Percentiles rank a stretch among this genome's conserved stretches.
Conservation (phyloP, 2,329 filamentous ascomycete species). For the Calonectria pseudoreteaudii region DNA sequence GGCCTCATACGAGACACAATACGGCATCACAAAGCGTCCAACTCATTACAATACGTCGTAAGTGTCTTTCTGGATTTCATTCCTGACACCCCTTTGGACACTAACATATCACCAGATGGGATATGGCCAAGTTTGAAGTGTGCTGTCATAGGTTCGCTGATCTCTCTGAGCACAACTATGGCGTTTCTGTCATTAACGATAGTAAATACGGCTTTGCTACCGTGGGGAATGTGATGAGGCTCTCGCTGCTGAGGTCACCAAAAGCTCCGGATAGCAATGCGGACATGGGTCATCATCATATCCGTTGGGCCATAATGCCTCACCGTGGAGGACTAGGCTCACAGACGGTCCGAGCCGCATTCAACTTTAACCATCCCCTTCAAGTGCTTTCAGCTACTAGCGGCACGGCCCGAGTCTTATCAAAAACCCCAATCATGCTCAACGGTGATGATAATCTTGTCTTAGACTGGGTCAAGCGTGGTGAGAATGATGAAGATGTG, state of each 20-base stretch:
- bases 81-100: too few species aligned
- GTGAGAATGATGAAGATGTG: slow-evolving; percentile 86
- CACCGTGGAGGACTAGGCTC: slow-evolving; percentile 79
- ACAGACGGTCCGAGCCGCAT: slow-evolving; percentile 83
- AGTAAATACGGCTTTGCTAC: slow-evolving; percentile 98
- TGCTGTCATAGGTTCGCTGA: slow-evolving; percentile 97
- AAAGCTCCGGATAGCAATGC: slow-evolving; percentile 95
- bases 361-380: slow-evolving; percentile 90
- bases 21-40: slow-evolving; percentile 86
- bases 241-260: slow-evolving; percentile 87
- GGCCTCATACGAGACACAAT: slow-evolving; percentile 95
- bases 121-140: slow-evolving; percentile 98
- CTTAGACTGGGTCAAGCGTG: slow-evolving; percentile 91
- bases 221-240: slow-evolving; percentile 86
- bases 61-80: not conserved
- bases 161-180: slow-evolving; percentile 87
- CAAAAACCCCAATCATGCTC: slow-evolving; percentile 69
- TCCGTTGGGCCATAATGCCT: slow-evolving; percentile 91
- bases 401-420: slow-evolving; percentile 39
- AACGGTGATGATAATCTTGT: slow-evolving; percentile 72
- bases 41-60: slow-evolving; percentile 92
- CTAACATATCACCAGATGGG: slow-evolving; percentile 69
- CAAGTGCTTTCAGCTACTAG: slow-evolving; percentile 46
- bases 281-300: slow-evolving; percentile 90
- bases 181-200: slow-evolving; percentile 93